A percentile compares a stretch with the other conserved stretches of the same genome.
Evolutionary conservation across 257 asterid species (phyloP).

Genomic region (Nicotiana knightiana): DNA sequence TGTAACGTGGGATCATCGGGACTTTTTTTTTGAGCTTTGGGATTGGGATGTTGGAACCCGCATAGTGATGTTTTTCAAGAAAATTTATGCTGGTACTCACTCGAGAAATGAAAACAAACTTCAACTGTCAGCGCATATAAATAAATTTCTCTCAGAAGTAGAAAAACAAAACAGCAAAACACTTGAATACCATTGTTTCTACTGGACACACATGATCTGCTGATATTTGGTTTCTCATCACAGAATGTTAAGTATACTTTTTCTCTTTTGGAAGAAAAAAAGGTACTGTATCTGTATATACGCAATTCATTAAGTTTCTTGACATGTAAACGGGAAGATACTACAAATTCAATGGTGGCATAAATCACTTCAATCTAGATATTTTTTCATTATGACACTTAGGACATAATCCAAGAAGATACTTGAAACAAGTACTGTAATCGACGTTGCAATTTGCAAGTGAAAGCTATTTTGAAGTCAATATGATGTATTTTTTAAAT

Average conservation of each 20-base stretch:
- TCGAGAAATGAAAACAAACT: background rate
- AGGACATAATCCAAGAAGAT: background rate
- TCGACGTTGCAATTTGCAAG: too few species aligned
- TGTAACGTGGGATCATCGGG: background rate
- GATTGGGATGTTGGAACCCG: background rate
- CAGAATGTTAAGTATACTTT: background rate
- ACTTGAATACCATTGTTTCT: background rate
- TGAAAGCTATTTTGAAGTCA: background rate
- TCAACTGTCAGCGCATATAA: background rate
- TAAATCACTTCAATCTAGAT: background rate
- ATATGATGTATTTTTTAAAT: background rate
- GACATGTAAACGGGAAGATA: background rate
- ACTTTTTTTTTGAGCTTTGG: background rate
- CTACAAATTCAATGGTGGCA: background rate
- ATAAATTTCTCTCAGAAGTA: background rate
- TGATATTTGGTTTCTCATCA: background rate
- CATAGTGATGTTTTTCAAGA: background rate
- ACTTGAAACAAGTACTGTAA: background rate
- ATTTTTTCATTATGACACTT: background rate
- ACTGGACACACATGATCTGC: background rate
- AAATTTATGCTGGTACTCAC: background rate
- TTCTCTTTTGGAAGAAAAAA: background rate
- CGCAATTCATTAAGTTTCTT: background rate
- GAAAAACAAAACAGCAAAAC: background rate
- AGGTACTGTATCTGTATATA: background rate